Percentiles rank a stretch among this genome's conserved stretches.
Evolutionary conservation across 2,329 filamentous ascomycete genomes (phyloP).

Genomic region (Ophiostoma quercus): DNA sequence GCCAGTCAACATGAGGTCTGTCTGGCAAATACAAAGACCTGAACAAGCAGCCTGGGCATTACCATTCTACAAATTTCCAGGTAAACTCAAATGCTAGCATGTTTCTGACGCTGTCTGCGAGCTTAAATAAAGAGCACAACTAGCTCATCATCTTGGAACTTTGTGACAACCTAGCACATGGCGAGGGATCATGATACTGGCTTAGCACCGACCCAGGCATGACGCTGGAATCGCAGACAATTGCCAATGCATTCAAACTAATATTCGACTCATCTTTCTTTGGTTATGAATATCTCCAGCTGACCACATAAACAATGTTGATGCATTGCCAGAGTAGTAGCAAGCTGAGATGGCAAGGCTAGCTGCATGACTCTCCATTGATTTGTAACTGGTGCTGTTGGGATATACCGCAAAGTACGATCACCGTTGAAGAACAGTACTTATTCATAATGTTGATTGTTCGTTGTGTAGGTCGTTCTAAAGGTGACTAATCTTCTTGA

Average conservation of each 20-base stretch:
- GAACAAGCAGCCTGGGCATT: not conserved
- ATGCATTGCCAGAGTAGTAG: not conserved
- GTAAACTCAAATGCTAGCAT: too few relatives aligned
- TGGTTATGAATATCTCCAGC: not conserved
- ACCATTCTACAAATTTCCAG: too few relatives aligned
- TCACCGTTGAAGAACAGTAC: not conserved
- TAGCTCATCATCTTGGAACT: not conserved
- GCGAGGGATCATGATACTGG: too few relatives aligned
- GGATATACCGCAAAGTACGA: not conserved
- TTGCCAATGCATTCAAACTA: not conserved
- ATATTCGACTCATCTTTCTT: too few relatives aligned
- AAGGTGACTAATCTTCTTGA: not conserved
- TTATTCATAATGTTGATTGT: too few relatives aligned
- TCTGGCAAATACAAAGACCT: too few relatives aligned
- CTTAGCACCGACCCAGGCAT: not conserved
- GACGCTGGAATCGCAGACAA: not conserved
- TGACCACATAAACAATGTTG: not conserved
- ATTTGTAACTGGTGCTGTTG: not conserved
- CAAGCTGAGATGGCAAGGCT: not conserved
- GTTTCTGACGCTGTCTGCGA: too few relatives aligned
- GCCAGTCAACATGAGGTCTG: not conserved
- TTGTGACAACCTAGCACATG: not conserved
- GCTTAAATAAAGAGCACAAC: not conserved
- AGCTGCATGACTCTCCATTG: conserved; percentile 2
- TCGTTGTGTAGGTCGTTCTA: not conserved